Evolutionary conservation across 164 flowering plant genomes (phyloP).

Genomic region (Vitis riparia): DNA sequence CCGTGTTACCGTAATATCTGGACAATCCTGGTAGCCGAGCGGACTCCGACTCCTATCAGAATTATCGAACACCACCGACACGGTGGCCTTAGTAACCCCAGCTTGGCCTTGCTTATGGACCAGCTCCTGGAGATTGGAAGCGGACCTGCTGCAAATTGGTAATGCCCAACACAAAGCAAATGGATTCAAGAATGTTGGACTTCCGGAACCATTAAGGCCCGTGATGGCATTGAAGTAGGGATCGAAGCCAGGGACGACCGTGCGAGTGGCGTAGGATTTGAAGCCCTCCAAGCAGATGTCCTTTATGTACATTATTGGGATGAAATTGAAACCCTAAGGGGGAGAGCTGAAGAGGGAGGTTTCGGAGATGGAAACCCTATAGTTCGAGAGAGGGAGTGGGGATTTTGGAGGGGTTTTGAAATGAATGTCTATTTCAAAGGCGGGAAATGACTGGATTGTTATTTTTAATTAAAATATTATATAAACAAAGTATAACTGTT

Average conservation of each 20-base stretch:
- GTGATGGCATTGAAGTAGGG: slow-evolving; percentile 96
- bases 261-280: slow-evolving; percentile 95
- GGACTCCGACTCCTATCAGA: slow-evolving; percentile 82
- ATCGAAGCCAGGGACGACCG: slow-evolving; percentile 92
- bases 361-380: slow-evolving; percentile 12
- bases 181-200: slow-evolving; percentile 95
- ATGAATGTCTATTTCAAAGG: background rate
- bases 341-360: background rate
- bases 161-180: slow-evolving; percentile 93
- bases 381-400: background rate
- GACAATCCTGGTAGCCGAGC: slow-evolving; percentile 83
- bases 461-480: too few relatives aligned
- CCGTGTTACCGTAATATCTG: slow-evolving; percentile 93
- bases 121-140: slow-evolving; percentile 95
- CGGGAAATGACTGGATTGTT: too few relatives aligned
- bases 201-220: slow-evolving; percentile 94
- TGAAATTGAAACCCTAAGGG: slow-evolving; percentile 2
- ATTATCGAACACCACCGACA: slow-evolving; percentile 91
- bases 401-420: background rate
- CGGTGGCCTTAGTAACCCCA: slow-evolving; percentile 97
- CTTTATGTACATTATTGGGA: slow-evolving; percentile 61
- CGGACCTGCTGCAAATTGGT: slow-evolving; percentile 97
- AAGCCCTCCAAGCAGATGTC: slow-evolving; percentile 94
- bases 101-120: slow-evolving; percentile 99
- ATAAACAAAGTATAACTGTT: too few relatives aligned